Conservation (phyloP, 805 yeast species). For the Hanseniaspora pseudoguilliermondii region DNA sequence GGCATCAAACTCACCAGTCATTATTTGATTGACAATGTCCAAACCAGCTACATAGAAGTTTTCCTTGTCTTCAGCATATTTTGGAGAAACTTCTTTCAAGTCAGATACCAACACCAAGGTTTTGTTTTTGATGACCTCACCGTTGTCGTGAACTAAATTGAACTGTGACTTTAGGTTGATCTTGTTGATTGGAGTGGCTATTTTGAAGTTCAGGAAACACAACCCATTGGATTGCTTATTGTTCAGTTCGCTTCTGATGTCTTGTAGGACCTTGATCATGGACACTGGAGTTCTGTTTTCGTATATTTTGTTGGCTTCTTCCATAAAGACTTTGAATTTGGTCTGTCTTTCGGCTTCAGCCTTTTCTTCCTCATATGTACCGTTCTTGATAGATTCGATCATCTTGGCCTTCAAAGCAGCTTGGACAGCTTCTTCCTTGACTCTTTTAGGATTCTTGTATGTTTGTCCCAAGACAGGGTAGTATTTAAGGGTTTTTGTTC, state of each 20-base stretch:
- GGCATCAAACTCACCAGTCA: constrained; percentile 35
- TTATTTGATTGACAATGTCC: constrained; percentile 52
- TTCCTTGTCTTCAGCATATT: constrained; percentile 42
- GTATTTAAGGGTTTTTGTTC: constrained; percentile 2
- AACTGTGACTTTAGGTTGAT: background rate
- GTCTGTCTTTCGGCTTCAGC: background rate
- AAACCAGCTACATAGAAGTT: constrained; percentile 60
- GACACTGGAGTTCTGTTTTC: background rate
- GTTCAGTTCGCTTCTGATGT: background rate
- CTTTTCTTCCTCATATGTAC: constrained; percentile 7
- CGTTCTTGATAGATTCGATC: constrained; percentile 10
- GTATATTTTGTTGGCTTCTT: background rate
- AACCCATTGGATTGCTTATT: background rate
- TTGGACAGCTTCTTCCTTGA: constrained; percentile 1
- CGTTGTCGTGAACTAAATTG: constrained; percentile 3
- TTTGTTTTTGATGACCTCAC: constrained; percentile 27
- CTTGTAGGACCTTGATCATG: background rate
- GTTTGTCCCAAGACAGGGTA: constrained; percentile 9
- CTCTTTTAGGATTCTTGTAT: constrained; percentile 8
- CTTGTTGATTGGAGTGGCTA: background rate
- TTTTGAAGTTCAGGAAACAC: background rate
- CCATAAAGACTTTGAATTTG: background rate
- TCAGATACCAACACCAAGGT: constrained; percentile 54
- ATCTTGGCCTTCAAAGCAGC: constrained; percentile 3
- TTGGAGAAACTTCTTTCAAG: constrained; percentile 38